A percentile compares a stretch with the other conserved stretches of the same genome.
phyloP scores from a whole-genome alignment of 2,329 filamentous ascomycete genomes.

The Aspergillus spinulosporus region DNA sequence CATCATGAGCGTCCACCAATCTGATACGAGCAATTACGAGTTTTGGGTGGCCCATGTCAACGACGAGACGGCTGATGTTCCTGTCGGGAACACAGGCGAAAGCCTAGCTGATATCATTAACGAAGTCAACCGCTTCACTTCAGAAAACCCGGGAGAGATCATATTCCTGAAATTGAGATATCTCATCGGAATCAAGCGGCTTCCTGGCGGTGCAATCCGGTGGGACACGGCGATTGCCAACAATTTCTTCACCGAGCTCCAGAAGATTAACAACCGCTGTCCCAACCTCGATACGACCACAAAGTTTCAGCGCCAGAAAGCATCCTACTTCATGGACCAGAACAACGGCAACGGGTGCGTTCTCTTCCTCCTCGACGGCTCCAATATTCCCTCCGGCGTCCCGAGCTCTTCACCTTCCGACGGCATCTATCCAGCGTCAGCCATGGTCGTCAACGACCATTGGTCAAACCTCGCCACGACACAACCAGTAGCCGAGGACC shows the following conservation, averaged over 20 bases:
- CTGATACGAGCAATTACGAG: conserved; percentile 1
- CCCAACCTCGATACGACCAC: conserved; percentile 7
- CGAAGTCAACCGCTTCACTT: conserved; percentile 13
- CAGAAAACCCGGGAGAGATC: conserved; percentile 13
- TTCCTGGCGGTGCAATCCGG: conserved; percentile 10
- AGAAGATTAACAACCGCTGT: conserved; percentile 14
- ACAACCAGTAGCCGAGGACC: conserved; percentile 12
- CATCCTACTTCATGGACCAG: conserved; percentile 14
- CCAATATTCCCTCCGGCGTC: conserved; percentile 6
- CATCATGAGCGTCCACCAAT: conserved; percentile 12
- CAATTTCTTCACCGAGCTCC: conserved; percentile 10
- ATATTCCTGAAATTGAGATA: conserved; percentile 13
- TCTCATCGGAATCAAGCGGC: conserved; percentile 10
- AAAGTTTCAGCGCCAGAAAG: conserved; percentile 7
- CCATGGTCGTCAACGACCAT: conserved; percentile 11
- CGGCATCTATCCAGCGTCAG: conserved; percentile 5
- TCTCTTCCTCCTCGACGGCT: conserved; percentile 7
- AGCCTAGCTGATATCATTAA: conserved; percentile 4
- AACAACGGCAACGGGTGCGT: conserved; percentile 13
- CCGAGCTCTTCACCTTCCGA: conserved; percentile 2
- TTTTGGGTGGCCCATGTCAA: conserved; percentile 16
- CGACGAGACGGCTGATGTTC: conserved; percentile 11
- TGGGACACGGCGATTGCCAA: conserved; percentile 7
- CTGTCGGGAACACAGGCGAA: conserved; percentile 14
- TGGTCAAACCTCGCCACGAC: conserved; percentile 13